phyloP scores from a whole-genome alignment of 768 basidiomycete species.

The Leccinum broughii region DNA sequence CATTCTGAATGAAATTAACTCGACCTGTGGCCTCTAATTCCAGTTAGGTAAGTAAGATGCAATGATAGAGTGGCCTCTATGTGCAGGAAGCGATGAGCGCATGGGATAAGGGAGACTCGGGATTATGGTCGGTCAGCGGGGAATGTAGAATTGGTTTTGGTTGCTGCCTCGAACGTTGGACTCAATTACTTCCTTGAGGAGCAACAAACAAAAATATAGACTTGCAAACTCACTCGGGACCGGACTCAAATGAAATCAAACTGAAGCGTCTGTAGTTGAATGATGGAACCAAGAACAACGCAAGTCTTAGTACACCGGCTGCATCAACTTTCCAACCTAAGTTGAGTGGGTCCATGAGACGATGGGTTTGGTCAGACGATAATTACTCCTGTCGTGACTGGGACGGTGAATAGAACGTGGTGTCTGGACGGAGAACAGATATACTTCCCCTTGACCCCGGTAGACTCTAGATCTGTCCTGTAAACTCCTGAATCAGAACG shows the following conservation, averaged over 20 bases:
- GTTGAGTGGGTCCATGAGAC: not conserved
- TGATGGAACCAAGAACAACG: not conserved
- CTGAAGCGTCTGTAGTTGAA: not conserved
- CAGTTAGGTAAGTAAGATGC: not conserved
- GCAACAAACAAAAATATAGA: too few species aligned
- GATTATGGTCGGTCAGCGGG: too few species aligned
- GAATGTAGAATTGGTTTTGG: too few species aligned
- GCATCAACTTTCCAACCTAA: not conserved
- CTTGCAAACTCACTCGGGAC: not conserved
- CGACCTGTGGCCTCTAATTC: not conserved
- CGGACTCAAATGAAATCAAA: not conserved
- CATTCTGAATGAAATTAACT: not conserved
- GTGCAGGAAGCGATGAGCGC: not conserved
- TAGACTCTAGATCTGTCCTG: not conserved
- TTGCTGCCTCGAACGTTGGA: not conserved
- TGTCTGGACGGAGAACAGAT: not conserved
- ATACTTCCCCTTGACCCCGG: not conserved
- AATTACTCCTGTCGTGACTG: not conserved
- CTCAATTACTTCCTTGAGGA: not conserved
- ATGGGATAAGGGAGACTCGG: not conserved
- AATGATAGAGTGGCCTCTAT: not conserved
- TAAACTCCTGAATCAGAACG: not conserved
- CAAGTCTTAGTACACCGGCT: not conserved
- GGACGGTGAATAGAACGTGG: not conserved
- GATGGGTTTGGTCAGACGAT: not conserved